Evolutionary conservation across 2,329 filamentous ascomycete genomes (phyloP).

Genomic region (Fusarium stilboides): DNA sequence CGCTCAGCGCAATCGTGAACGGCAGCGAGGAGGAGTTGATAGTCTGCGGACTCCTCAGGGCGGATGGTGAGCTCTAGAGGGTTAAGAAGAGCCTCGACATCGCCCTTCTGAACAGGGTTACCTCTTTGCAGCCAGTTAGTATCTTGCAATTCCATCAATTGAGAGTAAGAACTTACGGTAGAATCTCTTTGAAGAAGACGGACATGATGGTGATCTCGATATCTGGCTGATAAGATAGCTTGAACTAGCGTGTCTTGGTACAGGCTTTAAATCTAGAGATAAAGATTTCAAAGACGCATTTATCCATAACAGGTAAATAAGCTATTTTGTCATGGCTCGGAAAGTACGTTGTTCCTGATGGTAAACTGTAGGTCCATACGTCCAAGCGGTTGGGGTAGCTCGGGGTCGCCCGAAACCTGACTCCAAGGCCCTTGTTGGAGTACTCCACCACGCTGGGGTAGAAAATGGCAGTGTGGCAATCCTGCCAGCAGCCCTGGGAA

Average conservation of each 20-base stretch:
- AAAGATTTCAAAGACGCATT: not conserved
- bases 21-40: constrained; percentile 64
- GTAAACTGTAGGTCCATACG: not conserved
- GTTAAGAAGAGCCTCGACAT: constrained; percentile 56
- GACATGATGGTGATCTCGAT: constrained; percentile 50
- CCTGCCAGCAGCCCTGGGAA: not conserved
- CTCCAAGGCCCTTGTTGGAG: constrained; percentile 19
- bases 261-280: not conserved
- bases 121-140: constrained; percentile 36
- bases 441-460: constrained; percentile 13
- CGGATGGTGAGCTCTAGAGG: constrained; percentile 56
- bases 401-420: not conserved
- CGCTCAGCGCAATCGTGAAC: constrained; percentile 66
- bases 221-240: not conserved
- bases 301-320: constrained; percentile 7
- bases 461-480: not conserved
- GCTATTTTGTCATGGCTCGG: not conserved
- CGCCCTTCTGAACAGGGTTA: constrained; percentile 60
- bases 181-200: constrained; percentile 58
- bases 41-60: constrained; percentile 59
- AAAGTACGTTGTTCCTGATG: not conserved
- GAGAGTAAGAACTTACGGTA: constrained; percentile 41
- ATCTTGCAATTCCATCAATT: no score
- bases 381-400: constrained; percentile 4
- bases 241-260: not conserved